Base-by-base conservation (phyloP, 257 asterid genomes). In the Gentiana straminea region DNA sequence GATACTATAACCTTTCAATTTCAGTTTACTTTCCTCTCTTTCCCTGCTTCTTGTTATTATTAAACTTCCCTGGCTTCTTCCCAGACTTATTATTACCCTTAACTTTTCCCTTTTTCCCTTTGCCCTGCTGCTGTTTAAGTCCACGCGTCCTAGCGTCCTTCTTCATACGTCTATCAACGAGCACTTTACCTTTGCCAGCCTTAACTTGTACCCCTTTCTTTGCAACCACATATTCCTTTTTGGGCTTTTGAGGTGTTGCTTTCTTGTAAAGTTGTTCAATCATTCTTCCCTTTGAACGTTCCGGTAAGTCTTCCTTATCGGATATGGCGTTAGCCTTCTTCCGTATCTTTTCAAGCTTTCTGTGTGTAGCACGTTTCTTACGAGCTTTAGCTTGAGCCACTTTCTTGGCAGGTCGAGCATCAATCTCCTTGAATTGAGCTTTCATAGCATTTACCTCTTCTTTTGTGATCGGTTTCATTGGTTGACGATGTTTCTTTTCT, bases 321-420 rank as follows among this genome's bases (percentile, higher is more conserved):
- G 99, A 85, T 49, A 92, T 85, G 5, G 89, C 15, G 70, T 85
- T 92, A 1, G 97, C 99, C 86, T 88, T 92, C 69, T 83, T 88
- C 63, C 94, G 67, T 7, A 80, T 75, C 74, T 92, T 92, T 55
- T 88, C 98, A 5, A 83, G 82, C 59, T 70, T 76, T 59, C 82
- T 85, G 6, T 50, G 65, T 2, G 86, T 78, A 5, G 59, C 94
- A 49, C 94, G 76, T 70, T 85, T 92, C 84, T 88, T 85, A 3
- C 97, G 83, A 58, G 94, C 95, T 61, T 81, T 88, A 46, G 98
- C 98, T 67, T 92, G 70, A 0, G 97, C 98, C 8, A 88, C 97
- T 73, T 92, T 92, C 85, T 92, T 88, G 11, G 95, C 94, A 6
- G 98, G 94, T 49, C 98, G 86, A 58, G 97, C 89, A 68, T 92